Evolutionary conservation across 1,284 basidiomycete genomes (phyloP).

Genomic region (Melampsora americana): DNA sequence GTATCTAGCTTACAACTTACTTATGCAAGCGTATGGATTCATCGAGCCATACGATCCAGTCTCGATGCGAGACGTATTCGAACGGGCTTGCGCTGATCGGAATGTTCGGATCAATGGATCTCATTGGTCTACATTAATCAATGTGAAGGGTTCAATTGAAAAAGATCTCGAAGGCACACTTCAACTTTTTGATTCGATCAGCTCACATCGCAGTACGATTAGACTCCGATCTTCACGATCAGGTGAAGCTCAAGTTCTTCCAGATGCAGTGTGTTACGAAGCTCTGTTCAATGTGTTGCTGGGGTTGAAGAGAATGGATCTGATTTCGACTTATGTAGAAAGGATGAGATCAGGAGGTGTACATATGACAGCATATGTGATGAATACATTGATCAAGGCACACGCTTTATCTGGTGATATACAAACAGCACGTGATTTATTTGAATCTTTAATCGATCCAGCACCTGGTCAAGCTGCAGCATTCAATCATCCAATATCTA

Average conservation of each 20-base stretch:
- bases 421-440: slow-evolving; percentile 69
- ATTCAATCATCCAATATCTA: slow-evolving; percentile 53
- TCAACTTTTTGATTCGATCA: slow-evolving; percentile 73
- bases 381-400: slow-evolving; percentile 85
- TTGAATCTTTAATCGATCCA: slow-evolving; percentile 80
- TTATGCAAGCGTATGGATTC: slow-evolving; percentile 84
- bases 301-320: slow-evolving; percentile 71
- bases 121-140: slow-evolving; percentile 90
- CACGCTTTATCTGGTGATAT: slow-evolving; percentile 73
- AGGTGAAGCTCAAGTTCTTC: slow-evolving; percentile 55
- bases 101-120: slow-evolving; percentile 69
- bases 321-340: slow-evolving; percentile 68
- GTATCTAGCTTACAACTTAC: slow-evolving; percentile 58
- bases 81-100: slow-evolving; percentile 60
- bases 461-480: slow-evolving; percentile 55
- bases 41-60: slow-evolving; percentile 77
- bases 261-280: slow-evolving; percentile 86
- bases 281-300: slow-evolving; percentile 83
- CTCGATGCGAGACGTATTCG: slow-evolving; percentile 72
- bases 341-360: slow-evolving; percentile 67
- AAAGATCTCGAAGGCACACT: slow-evolving; percentile 76
- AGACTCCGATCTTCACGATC: background rate
- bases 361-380: slow-evolving; percentile 92
- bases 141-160: slow-evolving; percentile 76
- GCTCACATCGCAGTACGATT: slow-evolving; percentile 35